Evolutionary conservation across 495 filamentous ascomycete species (phyloP), one percentile per base, ranked within the genome.

Genomic region (Podospora anserina): DNA sequence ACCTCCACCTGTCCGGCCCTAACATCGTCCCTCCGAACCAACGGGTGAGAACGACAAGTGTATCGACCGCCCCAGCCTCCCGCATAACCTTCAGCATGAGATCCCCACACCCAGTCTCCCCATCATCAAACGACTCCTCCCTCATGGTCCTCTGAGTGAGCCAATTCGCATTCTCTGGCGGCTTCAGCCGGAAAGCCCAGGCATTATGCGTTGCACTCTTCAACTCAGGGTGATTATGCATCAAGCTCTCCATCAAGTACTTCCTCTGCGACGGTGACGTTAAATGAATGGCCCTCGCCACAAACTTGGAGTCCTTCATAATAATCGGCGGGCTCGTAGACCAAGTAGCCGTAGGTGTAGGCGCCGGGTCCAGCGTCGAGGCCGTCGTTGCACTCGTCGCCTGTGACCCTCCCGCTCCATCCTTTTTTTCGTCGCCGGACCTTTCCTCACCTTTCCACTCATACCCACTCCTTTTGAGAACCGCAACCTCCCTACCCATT

Each of bases 1-100:
- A 77, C 28, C 84, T 80, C 84, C 84, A 87, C 54, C 95, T 82
- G 76, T 96, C 95, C 15, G 91, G 90, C 0, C 95, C 95, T 11
- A 99, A 80, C 69, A 91, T 85, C 5, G 94, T 83, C 0, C 95
- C 95, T 0, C 95, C 95, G 76, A 92, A 98, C 95, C 95, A 99
- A 30, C 95, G 83, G 44, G 90, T 91, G 60, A 99, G 91, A 20
- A 99, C 92, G 5, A 99, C 91, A 18, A 97, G 82, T 1, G 92
- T 89, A 79, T 93, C 86, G 81, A 89, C 89, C 2, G 92, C 88
- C 76, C 90, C 86, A 84, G 91, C 89, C 69, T 92, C 79, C 77
- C 93, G 89, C 84, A 99, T 84, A 59, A 96, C 78, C 77, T 90
- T 87, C 26, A 96, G 82, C 72, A 98, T 77, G 28, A 95, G 85